These are phyloP conservation scores for Russula compacta DNA, from an alignment of 768 basidiomycete genomes.

Conservation along the genomic window DNA sequence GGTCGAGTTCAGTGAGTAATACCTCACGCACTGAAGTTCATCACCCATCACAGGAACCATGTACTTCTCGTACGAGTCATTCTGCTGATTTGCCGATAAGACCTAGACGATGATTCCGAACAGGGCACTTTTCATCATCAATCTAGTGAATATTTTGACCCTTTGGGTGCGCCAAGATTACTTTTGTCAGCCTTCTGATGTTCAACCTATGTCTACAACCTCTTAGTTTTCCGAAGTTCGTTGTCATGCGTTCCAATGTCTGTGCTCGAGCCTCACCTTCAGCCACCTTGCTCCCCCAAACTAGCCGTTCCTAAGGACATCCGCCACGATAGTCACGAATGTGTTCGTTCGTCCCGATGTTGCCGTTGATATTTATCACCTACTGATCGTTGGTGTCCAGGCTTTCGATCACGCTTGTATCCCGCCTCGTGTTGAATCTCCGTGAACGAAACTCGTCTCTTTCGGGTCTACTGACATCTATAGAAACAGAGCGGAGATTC, in stretches of 20 bases:
- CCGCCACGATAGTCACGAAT: slow-evolving; percentile 2
- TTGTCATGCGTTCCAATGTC: not conserved
- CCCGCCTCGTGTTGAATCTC: slow-evolving; percentile 12
- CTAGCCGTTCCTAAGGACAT: not conserved
- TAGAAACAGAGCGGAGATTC: slow-evolving; percentile 4
- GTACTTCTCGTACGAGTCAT: slow-evolving; percentile 3
- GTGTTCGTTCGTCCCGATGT: slow-evolving; percentile 1
- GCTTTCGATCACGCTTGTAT: slow-evolving; percentile 3
- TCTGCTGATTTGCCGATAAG: not conserved
- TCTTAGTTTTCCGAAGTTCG: slow-evolving; percentile 2
- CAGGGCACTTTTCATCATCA: slow-evolving; percentile 4
- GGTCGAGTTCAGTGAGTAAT: not conserved
- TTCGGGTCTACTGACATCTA: not conserved
- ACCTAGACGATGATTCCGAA: not conserved
- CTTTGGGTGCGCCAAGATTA: not conserved
- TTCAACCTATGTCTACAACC: not conserved
- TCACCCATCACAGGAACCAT: not conserved
- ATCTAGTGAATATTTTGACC: not conserved
- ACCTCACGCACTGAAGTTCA: not conserved
- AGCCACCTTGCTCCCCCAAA: too few species aligned
- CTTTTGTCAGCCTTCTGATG: not conserved
- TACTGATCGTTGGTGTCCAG: not conserved
- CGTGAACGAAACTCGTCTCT: not conserved
- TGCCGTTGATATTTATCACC: too few species aligned
- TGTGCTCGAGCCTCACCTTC: not conserved